Evolutionary conservation across 2,329 filamentous ascomycete species (phyloP).

Genomic region (Onygena corvina): DNA sequence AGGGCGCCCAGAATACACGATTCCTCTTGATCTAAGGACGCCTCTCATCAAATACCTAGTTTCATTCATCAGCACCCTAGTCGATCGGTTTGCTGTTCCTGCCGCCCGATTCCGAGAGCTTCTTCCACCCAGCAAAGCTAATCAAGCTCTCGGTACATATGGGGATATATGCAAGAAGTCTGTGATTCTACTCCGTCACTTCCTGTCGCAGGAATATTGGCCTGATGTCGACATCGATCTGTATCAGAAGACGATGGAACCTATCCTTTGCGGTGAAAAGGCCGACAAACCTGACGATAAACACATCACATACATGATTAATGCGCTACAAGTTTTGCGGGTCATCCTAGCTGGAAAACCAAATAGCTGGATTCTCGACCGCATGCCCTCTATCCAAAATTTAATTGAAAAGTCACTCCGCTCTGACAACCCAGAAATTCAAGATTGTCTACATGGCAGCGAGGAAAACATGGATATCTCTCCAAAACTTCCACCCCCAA

Average conservation of each 20-base stretch:
- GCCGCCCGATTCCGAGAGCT: slow-evolving; percentile 54
- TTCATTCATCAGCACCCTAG: slow-evolving; percentile 82
- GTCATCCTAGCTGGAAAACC: slow-evolving; percentile 78
- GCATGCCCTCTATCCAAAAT: slow-evolving; percentile 67
- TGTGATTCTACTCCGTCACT: slow-evolving; percentile 65
- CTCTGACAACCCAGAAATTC: slow-evolving; percentile 80
- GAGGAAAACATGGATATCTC: slow-evolving; percentile 59
- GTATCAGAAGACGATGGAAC: slow-evolving; percentile 79
- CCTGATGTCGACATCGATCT: slow-evolving; percentile 82
- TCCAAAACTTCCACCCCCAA: slow-evolving; percentile 58
- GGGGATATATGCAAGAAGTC: slow-evolving; percentile 79
- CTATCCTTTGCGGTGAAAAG: slow-evolving; percentile 72
- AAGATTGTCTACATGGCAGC: slow-evolving; percentile 73
- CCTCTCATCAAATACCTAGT: slow-evolving; percentile 91
- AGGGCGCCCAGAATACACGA: slow-evolving; percentile 54
- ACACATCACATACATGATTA: slow-evolving; percentile 78
- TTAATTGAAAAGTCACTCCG: slow-evolving; percentile 80
- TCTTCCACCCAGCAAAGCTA: slow-evolving; percentile 32
- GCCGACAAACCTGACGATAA: slow-evolving; percentile 72
- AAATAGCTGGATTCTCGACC: slow-evolving; percentile 79
- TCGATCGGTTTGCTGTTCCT: slow-evolving; percentile 69
- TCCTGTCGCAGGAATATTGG: slow-evolving; percentile 82
- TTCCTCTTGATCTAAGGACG: slow-evolving; percentile 54
- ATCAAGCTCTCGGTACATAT: slow-evolving; percentile 43
- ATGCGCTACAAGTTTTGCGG: slow-evolving; percentile 82